A percentile compares a stretch with the other conserved stretches of the same genome.
Conservation (phyloP, 192 early-diverging fungal species). For the Entomortierella parvispora region DNA sequence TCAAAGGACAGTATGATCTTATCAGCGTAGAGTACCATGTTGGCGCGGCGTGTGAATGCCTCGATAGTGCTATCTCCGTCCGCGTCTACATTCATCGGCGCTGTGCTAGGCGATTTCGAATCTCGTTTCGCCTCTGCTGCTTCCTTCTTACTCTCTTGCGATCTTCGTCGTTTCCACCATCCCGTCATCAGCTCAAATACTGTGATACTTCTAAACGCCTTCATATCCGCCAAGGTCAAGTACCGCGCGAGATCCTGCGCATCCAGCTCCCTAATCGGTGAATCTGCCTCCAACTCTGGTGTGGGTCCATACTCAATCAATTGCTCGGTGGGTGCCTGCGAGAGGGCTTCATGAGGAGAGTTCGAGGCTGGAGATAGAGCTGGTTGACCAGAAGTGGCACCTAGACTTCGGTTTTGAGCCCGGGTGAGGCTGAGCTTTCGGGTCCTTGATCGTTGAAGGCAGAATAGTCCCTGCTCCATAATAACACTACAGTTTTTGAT, state of each 20-base stretch:
- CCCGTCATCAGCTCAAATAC: constrained; percentile 53
- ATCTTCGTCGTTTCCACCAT: constrained; percentile 46
- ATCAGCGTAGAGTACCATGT: constrained; percentile 58
- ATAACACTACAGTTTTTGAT: constrained; percentile 49
- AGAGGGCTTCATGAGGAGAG: not conserved
- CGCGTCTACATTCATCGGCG: constrained; percentile 1
- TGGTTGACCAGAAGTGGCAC: not conserved
- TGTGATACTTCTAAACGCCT: constrained; percentile 49
- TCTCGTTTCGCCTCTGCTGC: not conserved
- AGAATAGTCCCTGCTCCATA: constrained; percentile 49
- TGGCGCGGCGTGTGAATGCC: constrained; percentile 61
- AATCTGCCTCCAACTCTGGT: constrained; percentile 23
- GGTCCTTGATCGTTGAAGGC: constrained; percentile 37
- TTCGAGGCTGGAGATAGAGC: not conserved
- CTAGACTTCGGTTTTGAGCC: constrained; percentile 4
- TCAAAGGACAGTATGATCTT: too few relatives aligned
- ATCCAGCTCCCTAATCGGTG: constrained; percentile 54
- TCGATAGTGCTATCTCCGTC: constrained; percentile 57
- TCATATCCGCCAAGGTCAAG: constrained; percentile 54
- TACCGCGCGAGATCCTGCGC: constrained; percentile 63
- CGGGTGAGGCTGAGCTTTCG: constrained; percentile 31
- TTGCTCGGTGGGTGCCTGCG: not conserved
- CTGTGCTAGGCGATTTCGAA: constrained; percentile 1
- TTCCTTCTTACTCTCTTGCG: constrained; percentile 17
- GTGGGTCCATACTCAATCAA: constrained; percentile 20